phyloP scores from a whole-genome alignment of 2,329 filamentous ascomycete genomes.

The Stagonosporopsis vannaccii region DNA sequence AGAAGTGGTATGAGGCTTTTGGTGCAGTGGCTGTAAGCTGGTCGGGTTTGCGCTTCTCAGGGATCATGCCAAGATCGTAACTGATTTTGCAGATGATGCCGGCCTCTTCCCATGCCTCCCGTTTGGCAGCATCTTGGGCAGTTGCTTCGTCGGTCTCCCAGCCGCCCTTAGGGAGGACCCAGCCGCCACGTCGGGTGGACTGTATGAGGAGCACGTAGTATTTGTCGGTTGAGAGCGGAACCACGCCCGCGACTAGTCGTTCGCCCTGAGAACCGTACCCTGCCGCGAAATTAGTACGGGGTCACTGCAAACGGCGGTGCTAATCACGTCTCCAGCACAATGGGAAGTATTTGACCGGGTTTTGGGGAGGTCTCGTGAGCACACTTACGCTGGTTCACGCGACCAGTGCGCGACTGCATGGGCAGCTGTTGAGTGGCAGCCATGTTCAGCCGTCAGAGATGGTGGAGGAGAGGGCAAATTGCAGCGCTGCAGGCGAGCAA shows the following conservation, averaged over 20 bases:
- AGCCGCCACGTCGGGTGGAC: constrained; percentile 87
- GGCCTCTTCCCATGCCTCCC: constrained; percentile 98
- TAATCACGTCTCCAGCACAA: constrained; percentile 2
- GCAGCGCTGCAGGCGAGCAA: constrained; percentile 20
- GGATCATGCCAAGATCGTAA: constrained; percentile 84
- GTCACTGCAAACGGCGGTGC: constrained; percentile 7
- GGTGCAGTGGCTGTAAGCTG: constrained; percentile 67
- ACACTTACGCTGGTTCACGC: constrained; percentile 81
- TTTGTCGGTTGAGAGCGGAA: constrained; percentile 86
- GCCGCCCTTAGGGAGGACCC: constrained; percentile 97
- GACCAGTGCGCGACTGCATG: constrained; percentile 74
- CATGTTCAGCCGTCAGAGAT: constrained; percentile 44
- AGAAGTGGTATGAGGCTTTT: constrained; percentile 81
- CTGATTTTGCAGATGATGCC: constrained; percentile 87
- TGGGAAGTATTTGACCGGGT: constrained; percentile 18
- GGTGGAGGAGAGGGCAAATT: constrained; percentile 11
- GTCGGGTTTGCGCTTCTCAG: constrained; percentile 72
- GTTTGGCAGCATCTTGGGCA: constrained; percentile 78
- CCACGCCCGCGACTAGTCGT: constrained; percentile 91
- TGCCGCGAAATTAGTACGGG: constrained; percentile 51
- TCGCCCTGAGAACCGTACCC: constrained; percentile 93
- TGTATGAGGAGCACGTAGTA: constrained; percentile 91
- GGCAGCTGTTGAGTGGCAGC: constrained; percentile 55
- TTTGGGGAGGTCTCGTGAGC: constrained; percentile 27
- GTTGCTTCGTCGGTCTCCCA: constrained; percentile 96